These are phyloP conservation scores for Penicillium sp. DNA, from an alignment of 2,329 filamentous ascomycete species.

Conservation along the genomic window DNA sequence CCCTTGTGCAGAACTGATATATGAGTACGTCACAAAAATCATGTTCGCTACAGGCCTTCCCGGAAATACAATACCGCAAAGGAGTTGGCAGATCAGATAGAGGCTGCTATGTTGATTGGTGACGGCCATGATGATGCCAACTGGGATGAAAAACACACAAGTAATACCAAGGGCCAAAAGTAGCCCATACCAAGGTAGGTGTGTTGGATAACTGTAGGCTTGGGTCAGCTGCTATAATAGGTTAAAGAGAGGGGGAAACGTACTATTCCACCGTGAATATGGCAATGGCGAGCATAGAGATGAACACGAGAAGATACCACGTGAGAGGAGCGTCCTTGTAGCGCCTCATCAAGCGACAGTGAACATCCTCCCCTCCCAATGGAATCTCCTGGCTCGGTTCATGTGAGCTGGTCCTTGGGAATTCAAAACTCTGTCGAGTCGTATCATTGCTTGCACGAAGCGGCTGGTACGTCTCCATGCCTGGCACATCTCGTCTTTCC, in stretches of 20 bases:
- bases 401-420: slow-evolving; percentile 20
- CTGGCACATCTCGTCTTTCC: slow-evolving; percentile 55
- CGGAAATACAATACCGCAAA: slow-evolving; percentile 78
- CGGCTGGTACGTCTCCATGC: slow-evolving; percentile 53
- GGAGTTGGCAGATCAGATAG: slow-evolving; percentile 80
- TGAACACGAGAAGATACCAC: slow-evolving; percentile 76
- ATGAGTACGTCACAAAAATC: slow-evolving; percentile 90
- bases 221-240: slow-evolving; percentile 14
- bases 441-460: slow-evolving; percentile 28
- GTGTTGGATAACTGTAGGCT: slow-evolving; percentile 66
- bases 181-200: slow-evolving; percentile 83
- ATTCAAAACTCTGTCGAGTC: slow-evolving; percentile 9
- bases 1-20: slow-evolving; percentile 83
- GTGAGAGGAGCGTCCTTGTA: slow-evolving; percentile 78
- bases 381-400: slow-evolving; percentile 36
- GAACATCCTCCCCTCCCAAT: slow-evolving; percentile 73
- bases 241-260: slow-evolving; percentile 32
- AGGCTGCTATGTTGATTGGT: slow-evolving; percentile 87
- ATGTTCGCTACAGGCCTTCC: slow-evolving; percentile 86
- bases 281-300: slow-evolving; percentile 72
- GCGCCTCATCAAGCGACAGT: slow-evolving; percentile 76
- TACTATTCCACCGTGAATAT: slow-evolving; percentile 84
- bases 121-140: slow-evolving; percentile 89
- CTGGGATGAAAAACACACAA: slow-evolving; percentile 79
- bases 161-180: slow-evolving; percentile 75